Evolutionary conservation across 225 moss, liverwort and hornwort species (phyloP), one percentile per base, ranked within the genome.

Genomic region (Physcomitrium patens): DNA sequence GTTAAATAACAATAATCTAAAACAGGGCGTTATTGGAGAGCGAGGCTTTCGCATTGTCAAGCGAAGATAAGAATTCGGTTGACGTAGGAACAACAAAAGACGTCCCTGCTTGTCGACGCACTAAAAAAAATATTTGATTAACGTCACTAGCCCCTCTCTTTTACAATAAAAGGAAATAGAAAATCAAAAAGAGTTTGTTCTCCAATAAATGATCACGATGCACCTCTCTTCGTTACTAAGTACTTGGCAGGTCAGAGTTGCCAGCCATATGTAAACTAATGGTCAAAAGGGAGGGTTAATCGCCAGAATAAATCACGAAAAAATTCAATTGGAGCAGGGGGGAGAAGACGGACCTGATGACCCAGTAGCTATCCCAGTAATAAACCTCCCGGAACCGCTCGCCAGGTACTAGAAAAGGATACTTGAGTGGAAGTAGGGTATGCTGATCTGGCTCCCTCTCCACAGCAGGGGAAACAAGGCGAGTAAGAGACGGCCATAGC

Each of bases 301-400:
- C 49, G 3, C 12, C 13, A 49, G 49, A 49, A 12, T 14, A 49
- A 12, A 49, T 15, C 15, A 49, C 49, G 13, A 12, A 12, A 12
- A 49, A 60, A 8, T 41, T 37, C 42, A 60, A 60, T 18, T 23
- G 17, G 31, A 43, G 1, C 12, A 49, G 1, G 42, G 37, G n/a
- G 53, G 7, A 53, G 41, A 41, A 70, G 10, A 12, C 12, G 8
- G 16, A 77, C 19, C 89, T 74, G 60, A 90, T 79, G 9, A 81
- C 70, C 90, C 90, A 90, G 63, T 86, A 90, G 82, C 82, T 84
- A 54, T 90, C 89, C 89, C 89, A 90, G 76, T 90, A 90, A 60
- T 90, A 90, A 18, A 81, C 75, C 69, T 90, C 90, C 16, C 90
- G 74, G 57, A 86, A 90, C 11, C 86, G 67, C 42, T 84, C 78